Evolutionary conservation across 495 filamentous ascomycete genomes (phyloP), one percentile per base, ranked within the genome.

Genomic region (Penicillium manginii): DNA sequence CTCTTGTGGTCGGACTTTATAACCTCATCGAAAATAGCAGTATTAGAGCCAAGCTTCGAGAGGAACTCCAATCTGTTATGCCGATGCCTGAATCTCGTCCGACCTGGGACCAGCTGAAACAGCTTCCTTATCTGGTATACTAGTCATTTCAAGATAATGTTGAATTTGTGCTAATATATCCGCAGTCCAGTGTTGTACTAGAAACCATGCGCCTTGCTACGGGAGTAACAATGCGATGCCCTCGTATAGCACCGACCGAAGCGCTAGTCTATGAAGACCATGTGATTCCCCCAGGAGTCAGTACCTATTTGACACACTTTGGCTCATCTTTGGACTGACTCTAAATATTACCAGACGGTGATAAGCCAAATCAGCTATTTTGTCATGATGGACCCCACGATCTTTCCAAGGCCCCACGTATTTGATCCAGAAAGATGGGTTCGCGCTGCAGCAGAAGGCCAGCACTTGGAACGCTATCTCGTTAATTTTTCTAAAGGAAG

Each of bases 381-480:
- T 37, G 65, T 79, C 50, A 78, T 81, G 54, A 74, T 65, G 50
- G 71, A 83, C 60, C 72, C 78, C 22, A 61, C 58, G 2, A 63
- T 82, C 40, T 86, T 82, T 58, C 75, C 80, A 0, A 58, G 80
- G 11, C 75, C 82, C 0, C 58, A 75, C 5, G 60, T 60, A n/a
- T 85, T 83, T 59, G 60, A 71, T 8, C 81, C 83, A 4, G 76
- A 80, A 11, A 71, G 83, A 18, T 86, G 79, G 79, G 63, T 83
- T 17, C 66, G 57, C 11, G 64, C 69, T n/a, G 60, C 70, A 12
- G 61, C 58, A 5, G 62, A 62, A n/a, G 66, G 72, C 1, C 46
- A 70, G 11, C 66, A 61, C 21, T 54, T 80, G 10, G 70, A 76
- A 37, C 66, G 58, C 33, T 75, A 66, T 56, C 69, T 76, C 9